Evolutionary conservation across 768 basidiomycete species (phyloP).

Genomic region (Mycena amicta): DNA sequence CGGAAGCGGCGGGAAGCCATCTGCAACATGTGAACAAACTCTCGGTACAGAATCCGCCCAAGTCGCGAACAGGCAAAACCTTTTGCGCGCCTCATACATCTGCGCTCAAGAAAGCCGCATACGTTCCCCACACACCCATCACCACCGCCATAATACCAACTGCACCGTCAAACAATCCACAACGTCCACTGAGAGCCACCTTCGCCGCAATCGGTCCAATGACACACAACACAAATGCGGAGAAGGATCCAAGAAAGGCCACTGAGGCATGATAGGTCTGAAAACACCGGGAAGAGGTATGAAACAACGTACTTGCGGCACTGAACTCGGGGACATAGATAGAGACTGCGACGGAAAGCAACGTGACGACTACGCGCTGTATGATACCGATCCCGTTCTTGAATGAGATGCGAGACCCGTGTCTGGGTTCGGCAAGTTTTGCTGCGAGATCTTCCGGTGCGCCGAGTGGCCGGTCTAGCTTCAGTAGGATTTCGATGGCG

Average conservation of each 20-base stretch:
- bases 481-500: conserved; percentile 79
- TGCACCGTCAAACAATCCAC: conserved; percentile 53
- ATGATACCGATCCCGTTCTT: conserved; percentile 48
- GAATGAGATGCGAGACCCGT: conserved; percentile 26
- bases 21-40: too few species aligned
- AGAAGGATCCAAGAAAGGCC: conserved; percentile 91
- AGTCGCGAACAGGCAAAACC: too few species aligned
- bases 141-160: conserved; percentile 54
- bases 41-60: too few species aligned
- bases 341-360: conserved; percentile 69
- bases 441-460: conserved; percentile 42
- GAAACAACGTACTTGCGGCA: conserved; percentile 46
- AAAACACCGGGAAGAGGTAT: not conserved
- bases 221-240: conserved; percentile 75
- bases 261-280: conserved; percentile 31
- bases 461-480: conserved; percentile 52
- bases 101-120: conserved; percentile 54
- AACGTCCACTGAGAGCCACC: conserved; percentile 55
- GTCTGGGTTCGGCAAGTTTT: conserved; percentile 32
- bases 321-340: conserved; percentile 82
- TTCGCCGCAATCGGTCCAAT: conserved; percentile 80
- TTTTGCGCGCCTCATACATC: not conserved
- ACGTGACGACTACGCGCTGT: conserved; percentile 63
- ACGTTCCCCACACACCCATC: conserved; percentile 83
- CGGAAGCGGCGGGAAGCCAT: too few species aligned